Percentiles rank a stretch among this genome's conserved stretches.
Evolutionary conservation across 768 basidiomycete species (phyloP).

Genomic region (Trametes gibbosa): DNA sequence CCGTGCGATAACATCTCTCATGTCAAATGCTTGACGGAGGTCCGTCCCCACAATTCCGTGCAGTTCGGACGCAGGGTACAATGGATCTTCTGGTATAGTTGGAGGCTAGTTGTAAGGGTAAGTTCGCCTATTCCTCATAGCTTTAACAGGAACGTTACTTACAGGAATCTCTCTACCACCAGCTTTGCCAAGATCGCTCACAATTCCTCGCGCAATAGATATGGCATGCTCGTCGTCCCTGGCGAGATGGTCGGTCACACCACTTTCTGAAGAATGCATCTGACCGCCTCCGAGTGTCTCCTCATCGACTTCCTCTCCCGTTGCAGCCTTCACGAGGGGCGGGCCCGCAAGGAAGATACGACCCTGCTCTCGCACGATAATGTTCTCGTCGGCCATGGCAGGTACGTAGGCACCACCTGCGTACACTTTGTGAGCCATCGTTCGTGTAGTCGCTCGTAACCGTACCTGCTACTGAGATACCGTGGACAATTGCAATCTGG

Average conservation of each 20-base stretch:
- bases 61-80: conserved; percentile 78
- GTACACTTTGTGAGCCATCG: background rate
- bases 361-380: conserved; percentile 88
- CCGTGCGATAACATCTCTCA: conserved; percentile 91
- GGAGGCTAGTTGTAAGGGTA: conserved; percentile 41
- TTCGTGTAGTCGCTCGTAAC: background rate
- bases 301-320: conserved; percentile 89
- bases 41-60: conserved; percentile 93
- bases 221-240: conserved; percentile 84
- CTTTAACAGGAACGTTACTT: conserved; percentile 30
- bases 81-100: conserved; percentile 61
- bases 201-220: conserved; percentile 69
- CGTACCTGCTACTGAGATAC: conserved; percentile 85
- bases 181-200: conserved; percentile 73
- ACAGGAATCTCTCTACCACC: conserved; percentile 51
- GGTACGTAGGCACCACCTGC: conserved; percentile 90
- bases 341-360: conserved; percentile 94
- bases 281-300: conserved; percentile 87
- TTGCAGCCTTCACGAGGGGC: conserved; percentile 91
- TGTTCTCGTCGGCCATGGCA: conserved; percentile 94
- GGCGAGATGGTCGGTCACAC: conserved; percentile 88
- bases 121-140: background rate
- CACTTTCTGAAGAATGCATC: conserved; percentile 91
- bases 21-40: conserved; percentile 84
- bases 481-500: conserved; percentile 91